Base-by-base conservation (phyloP, 139 green algal species). In the Picochlorum costavermella region DNA sequence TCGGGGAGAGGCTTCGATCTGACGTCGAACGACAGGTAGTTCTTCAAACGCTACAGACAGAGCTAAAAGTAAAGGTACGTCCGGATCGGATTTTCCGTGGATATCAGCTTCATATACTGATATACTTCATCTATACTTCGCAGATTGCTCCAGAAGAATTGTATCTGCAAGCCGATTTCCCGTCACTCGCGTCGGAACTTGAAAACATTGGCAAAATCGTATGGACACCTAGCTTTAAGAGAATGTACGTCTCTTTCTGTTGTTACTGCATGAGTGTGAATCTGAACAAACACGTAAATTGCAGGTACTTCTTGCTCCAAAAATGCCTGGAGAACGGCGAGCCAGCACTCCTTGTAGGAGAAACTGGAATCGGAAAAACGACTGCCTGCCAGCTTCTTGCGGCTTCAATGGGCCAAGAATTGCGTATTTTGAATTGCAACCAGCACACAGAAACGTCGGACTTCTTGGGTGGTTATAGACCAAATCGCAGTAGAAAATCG, bases 391-490 rank as follows among this genome's bases (percentile, higher is more conserved):
- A 98, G 82, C 72, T 97, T 75, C 67, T 94, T 26, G 89, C 92
- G 14, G 69, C 87, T 29, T 82, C 94, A 66, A 67, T 80, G 6
- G 78, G 73, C 28, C 89, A 92, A 73, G 67, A 64, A 14, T 79
- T 99, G 64, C 86, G 90, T 61, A 95, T 96, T 44, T 68, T 98
- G 69, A 98, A 98, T 78, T 98, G 94, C 84, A 96, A 98, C 79
- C 89, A 97, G 77, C 91, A 98, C 84, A 98, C 94, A 3, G 94
- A 99, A 77, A 89, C 91, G 5, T 87, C 84, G 0, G 94, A 99
- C 83, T 96, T 99, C 67, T 69, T 99, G 53, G 94, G 94, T 25
- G 88, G 92, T 6, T 98, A 92, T 69, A 58, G 92, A 5, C 92
- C 92, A 23, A 79, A 79, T 61, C 56, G 65, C n/a, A 23, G 10